A percentile compares a stretch with the other conserved stretches of the same genome.
Evolutionary conservation across 139 green algal species (phyloP).

Genomic region (Chlorella sp.): DNA sequence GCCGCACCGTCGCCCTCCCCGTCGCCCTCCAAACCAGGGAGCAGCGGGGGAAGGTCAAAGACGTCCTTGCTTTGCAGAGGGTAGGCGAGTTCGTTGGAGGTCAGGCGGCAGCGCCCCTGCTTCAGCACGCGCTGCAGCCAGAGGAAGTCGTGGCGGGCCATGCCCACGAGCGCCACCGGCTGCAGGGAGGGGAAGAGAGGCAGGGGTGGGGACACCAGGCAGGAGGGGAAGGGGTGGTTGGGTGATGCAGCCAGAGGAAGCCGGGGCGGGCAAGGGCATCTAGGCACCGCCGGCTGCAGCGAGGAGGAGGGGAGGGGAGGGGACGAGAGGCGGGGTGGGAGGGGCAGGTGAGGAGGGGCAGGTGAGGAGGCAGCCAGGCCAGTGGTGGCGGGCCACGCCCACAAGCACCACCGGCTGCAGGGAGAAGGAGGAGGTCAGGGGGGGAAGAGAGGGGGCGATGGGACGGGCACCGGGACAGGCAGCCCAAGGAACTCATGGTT

Average conservation of each 20-base stretch:
- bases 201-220: too few species aligned
- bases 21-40: neutral
- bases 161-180: conserved; percentile 6
- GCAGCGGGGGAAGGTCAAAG: conserved; percentile 5
- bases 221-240: too few species aligned
- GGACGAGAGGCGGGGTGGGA: too few species aligned
- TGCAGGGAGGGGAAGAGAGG: too few species aligned
- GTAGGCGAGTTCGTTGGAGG: conserved; percentile 41
- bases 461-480: too few species aligned
- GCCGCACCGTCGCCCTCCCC: neutral
- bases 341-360: too few species aligned
- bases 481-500: neutral
- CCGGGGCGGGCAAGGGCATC: neutral
- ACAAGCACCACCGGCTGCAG: neutral
- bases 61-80: conserved; percentile 24
- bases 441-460: neutral
- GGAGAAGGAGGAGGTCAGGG: too few species aligned
- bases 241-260: neutral
- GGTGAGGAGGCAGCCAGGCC: too few species aligned
- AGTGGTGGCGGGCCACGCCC: neutral
- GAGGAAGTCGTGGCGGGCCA: conserved; percentile 2
- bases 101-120: conserved; percentile 14
- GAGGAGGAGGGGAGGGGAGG: too few species aligned
- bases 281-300: conserved; percentile 12
- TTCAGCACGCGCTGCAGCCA: conserved; percentile 37